These are phyloP conservation scores for Aquilaria malaccensis DNA, from an alignment of 345 rosid genomes.

Conservation along the genomic window DNA sequence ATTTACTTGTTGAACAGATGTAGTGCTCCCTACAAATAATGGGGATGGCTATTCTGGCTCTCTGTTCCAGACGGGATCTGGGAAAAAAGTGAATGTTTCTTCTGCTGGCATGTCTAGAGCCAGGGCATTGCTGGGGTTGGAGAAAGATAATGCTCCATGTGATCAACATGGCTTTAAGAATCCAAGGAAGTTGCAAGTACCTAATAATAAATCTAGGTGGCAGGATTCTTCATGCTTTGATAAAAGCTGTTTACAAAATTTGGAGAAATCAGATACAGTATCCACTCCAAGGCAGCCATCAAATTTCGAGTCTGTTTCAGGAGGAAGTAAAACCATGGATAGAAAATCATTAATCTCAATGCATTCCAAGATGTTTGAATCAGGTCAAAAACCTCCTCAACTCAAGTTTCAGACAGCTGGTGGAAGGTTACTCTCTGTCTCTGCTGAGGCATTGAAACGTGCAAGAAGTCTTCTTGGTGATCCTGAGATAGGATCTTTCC, in stretches of 20 bases:
- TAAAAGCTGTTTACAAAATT: slow-evolving; percentile 3
- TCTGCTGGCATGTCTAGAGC: slow-evolving; percentile 67
- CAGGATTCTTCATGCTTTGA: slow-evolving; percentile 15
- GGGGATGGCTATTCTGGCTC: slow-evolving; percentile 27
- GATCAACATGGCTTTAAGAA: slow-evolving; percentile 27
- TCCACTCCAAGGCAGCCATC: slow-evolving; percentile 19
- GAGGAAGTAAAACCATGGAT: slow-evolving; percentile 19
- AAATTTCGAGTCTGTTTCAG: slow-evolving; percentile 20
- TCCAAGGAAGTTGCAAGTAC: slow-evolving; percentile 18
- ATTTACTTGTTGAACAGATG: slow-evolving; percentile 26
- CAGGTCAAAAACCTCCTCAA: slow-evolving; percentile 44
- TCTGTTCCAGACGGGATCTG: slow-evolving; percentile 73
- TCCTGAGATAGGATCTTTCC: slow-evolving; percentile 59
- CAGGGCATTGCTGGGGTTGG: slow-evolving; percentile 58
- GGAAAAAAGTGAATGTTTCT: slow-evolving; percentile 58
- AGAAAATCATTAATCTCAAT: slow-evolving; percentile 19
- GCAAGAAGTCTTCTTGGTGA: slow-evolving; percentile 93
- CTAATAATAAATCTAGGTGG: slow-evolving; percentile 16
- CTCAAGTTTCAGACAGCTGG: slow-evolving; percentile 84
- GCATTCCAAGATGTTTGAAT: slow-evolving; percentile 23
- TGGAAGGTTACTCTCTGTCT: slow-evolving; percentile 80
- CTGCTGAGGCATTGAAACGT: slow-evolving; percentile 77
- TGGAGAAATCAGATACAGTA: neutral
- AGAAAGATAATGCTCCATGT: slow-evolving; percentile 26
- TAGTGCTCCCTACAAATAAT: slow-evolving; percentile 16